Percentiles rank a stretch among this genome's conserved stretches.
Conservation (phyloP, 306 rosid species). For the Dalbergia cultrata region DNA sequence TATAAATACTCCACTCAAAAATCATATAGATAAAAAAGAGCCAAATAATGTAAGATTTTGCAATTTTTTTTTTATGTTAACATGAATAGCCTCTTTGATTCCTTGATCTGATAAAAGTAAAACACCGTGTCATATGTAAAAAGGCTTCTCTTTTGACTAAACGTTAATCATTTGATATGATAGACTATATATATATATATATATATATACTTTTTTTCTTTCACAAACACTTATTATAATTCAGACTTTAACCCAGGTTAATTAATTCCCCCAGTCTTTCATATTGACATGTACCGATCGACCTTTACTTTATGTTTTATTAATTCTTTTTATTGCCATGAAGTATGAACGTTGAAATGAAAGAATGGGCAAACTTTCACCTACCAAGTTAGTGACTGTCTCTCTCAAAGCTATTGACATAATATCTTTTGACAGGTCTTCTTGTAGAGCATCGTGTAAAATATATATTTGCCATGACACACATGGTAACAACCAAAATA, state of each 20-base stretch:
- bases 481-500: neutral
- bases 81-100: too few species aligned
- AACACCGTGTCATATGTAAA: too few species aligned
- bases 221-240: neutral
- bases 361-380: neutral
- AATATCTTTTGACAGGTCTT: slow-evolving; percentile 8
- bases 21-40: too few species aligned
- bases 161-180: too few species aligned
- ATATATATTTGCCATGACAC: neutral
- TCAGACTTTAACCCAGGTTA: neutral
- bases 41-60: too few species aligned
- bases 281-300: slow-evolving; percentile 3
- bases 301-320: neutral
- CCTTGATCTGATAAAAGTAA: too few species aligned
- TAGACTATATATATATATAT: too few species aligned
- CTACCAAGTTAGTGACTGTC: slow-evolving; percentile 3
- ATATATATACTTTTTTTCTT: too few species aligned
- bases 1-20: too few species aligned
- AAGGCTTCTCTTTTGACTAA: too few species aligned
- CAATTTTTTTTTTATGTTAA: too few species aligned
- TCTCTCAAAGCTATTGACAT: slow-evolving; percentile 3
- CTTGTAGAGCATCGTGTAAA: neutral
- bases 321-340: neutral
- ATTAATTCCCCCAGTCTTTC: neutral
- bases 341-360: neutral